Conservation (phyloP, 2,329 filamentous ascomycete genomes). For the Monilinia vaccinii-corymbosi region DNA sequence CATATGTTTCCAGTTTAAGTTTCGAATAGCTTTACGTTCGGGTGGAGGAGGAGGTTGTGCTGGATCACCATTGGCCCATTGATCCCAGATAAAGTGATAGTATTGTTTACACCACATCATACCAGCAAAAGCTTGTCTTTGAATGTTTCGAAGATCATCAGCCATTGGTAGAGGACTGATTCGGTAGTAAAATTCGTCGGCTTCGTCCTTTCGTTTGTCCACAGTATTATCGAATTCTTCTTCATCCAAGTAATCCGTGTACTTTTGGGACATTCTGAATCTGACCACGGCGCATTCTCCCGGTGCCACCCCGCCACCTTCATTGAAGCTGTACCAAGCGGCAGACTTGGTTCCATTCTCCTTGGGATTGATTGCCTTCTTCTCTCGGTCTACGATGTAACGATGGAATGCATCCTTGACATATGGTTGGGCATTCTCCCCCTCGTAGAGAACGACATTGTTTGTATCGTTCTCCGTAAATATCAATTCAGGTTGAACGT, state of each 20-base stretch:
- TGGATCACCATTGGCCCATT: constrained; percentile 94
- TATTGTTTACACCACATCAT: constrained; percentile 99
- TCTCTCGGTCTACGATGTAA: constrained; percentile 74
- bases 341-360: constrained; percentile 78
- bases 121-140: constrained; percentile 85
- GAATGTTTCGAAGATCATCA: constrained; percentile 88
- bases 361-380: constrained; percentile 71
- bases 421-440: constrained; percentile 70
- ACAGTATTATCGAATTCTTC: constrained; percentile 87
- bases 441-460: constrained; percentile 64
- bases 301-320: constrained; percentile 76
- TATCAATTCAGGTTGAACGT: constrained; percentile 75
- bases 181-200: constrained; percentile 91
- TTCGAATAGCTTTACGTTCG: constrained; percentile 70
- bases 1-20: constrained; percentile 88
- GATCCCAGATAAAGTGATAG: constrained; percentile 95
- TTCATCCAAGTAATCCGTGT: constrained; percentile 77
- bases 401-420: constrained; percentile 95
- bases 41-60: constrained; percentile 77
- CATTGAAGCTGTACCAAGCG: constrained; percentile 88
- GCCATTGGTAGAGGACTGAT: constrained; percentile 90
- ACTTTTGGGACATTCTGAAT: constrained; percentile 73
- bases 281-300: constrained; percentile 93
- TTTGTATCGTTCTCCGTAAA: constrained; percentile 98
- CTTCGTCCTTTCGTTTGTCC: constrained; percentile 77